Evolutionary conservation across 73 alveolate genomes (phyloP).

Genomic region (Blepharisma stoltei): DNA sequence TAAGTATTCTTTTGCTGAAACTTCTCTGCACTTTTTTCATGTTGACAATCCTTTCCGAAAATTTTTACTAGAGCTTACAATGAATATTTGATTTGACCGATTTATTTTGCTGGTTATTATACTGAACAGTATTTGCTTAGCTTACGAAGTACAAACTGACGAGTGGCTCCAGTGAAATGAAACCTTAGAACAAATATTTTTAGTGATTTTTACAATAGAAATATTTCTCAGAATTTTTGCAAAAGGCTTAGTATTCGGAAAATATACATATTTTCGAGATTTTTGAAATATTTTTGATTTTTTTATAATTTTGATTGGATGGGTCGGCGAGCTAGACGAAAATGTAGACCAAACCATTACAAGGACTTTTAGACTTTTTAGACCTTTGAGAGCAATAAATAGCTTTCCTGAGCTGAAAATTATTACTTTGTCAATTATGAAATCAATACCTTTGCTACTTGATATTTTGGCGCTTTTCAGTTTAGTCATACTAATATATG

Average conservation of each 20-base stretch:
- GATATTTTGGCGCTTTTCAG: conserved; percentile 61
- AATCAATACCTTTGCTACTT: conserved; percentile 62
- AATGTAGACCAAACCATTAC: conserved; percentile 37
- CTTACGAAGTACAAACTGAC: conserved; percentile 29
- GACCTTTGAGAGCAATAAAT: conserved; percentile 78
- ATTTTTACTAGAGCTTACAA: conserved; percentile 26
- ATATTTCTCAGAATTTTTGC: conserved; percentile 44
- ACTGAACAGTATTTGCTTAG: conserved; percentile 46
- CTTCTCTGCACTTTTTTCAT: not conserved
- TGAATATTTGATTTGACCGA: conserved; percentile 53
- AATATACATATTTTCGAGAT: conserved; percentile 68
- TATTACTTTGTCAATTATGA: conserved; percentile 51
- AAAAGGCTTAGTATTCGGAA: conserved; percentile 47
- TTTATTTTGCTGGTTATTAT: conserved; percentile 45
- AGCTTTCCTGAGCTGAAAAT: conserved; percentile 66
- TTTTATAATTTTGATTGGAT: conserved; percentile 68
- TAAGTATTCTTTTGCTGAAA: not conserved
- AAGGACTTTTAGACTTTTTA: conserved; percentile 63
- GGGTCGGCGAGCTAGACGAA: conserved; percentile 35
- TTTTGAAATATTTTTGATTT: conserved; percentile 79
- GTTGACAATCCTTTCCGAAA: conserved; percentile 14
- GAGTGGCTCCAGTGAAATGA: not conserved
- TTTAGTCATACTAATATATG: conserved; percentile 62
- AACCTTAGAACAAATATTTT: conserved; percentile 33
- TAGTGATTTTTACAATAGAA: conserved; percentile 47